phyloP scores from a whole-genome alignment of 768 basidiomycete species.

The Auriculariales sp. region DNA sequence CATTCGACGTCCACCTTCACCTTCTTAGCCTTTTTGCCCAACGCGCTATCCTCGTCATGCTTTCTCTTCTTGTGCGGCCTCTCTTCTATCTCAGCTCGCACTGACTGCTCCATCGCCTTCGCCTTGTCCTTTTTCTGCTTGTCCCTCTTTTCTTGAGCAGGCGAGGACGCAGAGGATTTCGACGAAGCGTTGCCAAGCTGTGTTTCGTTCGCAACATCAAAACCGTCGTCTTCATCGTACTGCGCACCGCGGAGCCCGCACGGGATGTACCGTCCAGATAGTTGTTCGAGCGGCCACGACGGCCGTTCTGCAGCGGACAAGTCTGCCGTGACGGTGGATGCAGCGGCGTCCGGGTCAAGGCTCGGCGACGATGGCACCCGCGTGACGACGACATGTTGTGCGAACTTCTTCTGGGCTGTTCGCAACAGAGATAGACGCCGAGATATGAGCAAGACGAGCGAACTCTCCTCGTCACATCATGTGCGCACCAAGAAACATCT shows the following conservation, averaged over 20 bases:
- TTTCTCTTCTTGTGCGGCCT: conserved; percentile 16
- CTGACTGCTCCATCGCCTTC: neutral
- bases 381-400: neutral
- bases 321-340: neutral
- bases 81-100: neutral
- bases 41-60: conserved; percentile 9
- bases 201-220: conserved; percentile 4
- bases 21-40: conserved; percentile 11
- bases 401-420: neutral
- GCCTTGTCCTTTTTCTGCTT: neutral
- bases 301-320: neutral
- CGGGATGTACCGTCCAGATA: neutral
- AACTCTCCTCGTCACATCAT: neutral
- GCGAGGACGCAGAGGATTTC: conserved; percentile 6
- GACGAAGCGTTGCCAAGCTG: conserved; percentile 11
- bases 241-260: neutral
- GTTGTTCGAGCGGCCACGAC: neutral
- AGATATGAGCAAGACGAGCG: neutral
- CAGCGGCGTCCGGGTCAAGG: neutral
- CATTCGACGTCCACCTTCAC: too few species aligned
- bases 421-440: neutral
- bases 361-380: neutral
- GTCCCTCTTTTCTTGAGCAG: neutral
- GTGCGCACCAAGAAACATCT: conserved; percentile 38
- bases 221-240: neutral